Percentiles rank a stretch among this genome's conserved stretches.
Evolutionary conservation across 225 moss, liverwort and hornwort genomes (phyloP).

Genomic region (Sphagnum contortum): DNA sequence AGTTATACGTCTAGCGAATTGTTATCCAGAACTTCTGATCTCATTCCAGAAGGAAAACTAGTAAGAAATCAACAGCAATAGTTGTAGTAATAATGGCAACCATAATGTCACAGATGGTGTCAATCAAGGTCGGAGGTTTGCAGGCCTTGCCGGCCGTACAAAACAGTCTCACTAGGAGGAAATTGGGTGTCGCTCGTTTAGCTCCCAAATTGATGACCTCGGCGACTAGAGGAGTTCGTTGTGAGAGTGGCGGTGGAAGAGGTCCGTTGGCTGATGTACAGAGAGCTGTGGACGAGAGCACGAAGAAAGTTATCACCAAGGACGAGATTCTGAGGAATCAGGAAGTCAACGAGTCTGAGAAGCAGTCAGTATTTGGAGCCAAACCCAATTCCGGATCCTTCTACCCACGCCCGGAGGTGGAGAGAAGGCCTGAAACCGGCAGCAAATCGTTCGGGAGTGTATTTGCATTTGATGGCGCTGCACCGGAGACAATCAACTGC

Average conservation of each 20-base stretch:
- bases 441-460: too few species aligned
- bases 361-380: background rate
- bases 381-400: slow-evolving; percentile 3
- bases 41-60: too few species aligned
- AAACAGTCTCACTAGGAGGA: background rate
- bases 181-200: background rate
- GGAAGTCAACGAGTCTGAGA: slow-evolving; percentile 1
- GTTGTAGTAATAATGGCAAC: background rate
- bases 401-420: too few species aligned
- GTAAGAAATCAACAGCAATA: too few species aligned
- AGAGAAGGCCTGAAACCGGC: too few species aligned
- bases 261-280: background rate
- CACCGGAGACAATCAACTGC: too few species aligned
- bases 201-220: slow-evolving; percentile 4
- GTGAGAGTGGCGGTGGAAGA: background rate
- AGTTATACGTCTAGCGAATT: too few species aligned
- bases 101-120: background rate
- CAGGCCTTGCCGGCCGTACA: background rate
- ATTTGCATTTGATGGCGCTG: too few species aligned
- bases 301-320: background rate
- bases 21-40: too few species aligned
- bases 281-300: slow-evolving; percentile 1
- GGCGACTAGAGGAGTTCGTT: background rate
- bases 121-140: background rate
- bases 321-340: slow-evolving; percentile 1